Conservation (phyloP, 208 protist species). For the Trypanosoma boissoni region DNA sequence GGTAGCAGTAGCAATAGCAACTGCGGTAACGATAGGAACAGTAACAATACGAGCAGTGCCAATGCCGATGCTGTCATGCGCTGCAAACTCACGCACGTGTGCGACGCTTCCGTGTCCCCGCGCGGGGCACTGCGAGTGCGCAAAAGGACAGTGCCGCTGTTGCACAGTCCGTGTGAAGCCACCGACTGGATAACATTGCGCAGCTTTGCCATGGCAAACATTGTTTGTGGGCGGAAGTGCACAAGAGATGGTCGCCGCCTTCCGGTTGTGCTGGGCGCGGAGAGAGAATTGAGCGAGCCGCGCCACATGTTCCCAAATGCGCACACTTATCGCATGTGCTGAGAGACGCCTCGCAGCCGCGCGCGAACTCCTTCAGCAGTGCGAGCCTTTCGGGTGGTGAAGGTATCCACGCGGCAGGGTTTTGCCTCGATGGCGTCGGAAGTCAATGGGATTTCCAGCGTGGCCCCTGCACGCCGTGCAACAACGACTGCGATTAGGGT, state of each 20-base stretch:
- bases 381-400: too few species aligned
- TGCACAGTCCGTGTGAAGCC: too few species aligned
- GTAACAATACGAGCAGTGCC: neutral
- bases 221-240: neutral
- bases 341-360: neutral
- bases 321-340: slow-evolving; percentile 4
- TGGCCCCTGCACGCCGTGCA: too few species aligned
- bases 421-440: too few species aligned
- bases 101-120: too few species aligned
- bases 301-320: slow-evolving; percentile 8
- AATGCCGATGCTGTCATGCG: neutral
- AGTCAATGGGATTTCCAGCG: too few species aligned
- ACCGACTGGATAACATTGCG: too few species aligned
- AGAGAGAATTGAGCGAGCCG: slow-evolving; percentile 1
- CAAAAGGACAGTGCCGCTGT: too few species aligned
- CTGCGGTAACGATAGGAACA: neutral
- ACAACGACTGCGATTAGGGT: too few species aligned
- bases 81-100: too few species aligned
- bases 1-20: neutral
- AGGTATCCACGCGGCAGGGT: too few species aligned
- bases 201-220: slow-evolving; percentile 8
- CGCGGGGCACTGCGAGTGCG: too few species aligned
- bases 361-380: neutral
- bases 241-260: neutral
- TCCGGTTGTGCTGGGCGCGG: slow-evolving; percentile 8